Conservation (phyloP, 78 protist species). For the Dictyostelium intermedium region DNA sequence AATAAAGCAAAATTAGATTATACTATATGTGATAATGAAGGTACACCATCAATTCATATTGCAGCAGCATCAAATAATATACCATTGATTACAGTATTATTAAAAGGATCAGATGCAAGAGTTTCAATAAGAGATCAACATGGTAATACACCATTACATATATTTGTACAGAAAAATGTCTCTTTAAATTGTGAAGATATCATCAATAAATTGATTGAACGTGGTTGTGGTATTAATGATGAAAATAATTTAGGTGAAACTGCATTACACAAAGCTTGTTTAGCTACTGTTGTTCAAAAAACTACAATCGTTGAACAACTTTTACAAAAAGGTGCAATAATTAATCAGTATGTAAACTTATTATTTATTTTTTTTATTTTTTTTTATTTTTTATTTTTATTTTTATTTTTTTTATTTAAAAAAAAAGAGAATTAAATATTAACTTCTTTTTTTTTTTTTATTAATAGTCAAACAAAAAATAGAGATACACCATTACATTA, state of each 20-base stretch:
- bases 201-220: constrained; percentile 34
- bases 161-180: constrained; percentile 33
- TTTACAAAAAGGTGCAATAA: constrained; percentile 46
- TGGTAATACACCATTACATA: constrained; percentile 68
- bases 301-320: constrained; percentile 9
- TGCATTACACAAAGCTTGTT: constrained; percentile 67
- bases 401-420: too few species aligned
- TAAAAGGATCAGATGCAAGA: constrained; percentile 36
- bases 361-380: background rate
- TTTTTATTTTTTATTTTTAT: too few species aligned
- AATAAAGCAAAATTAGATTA: constrained; percentile 35
- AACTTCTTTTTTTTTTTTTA: background rate
- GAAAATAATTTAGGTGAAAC: constrained; percentile 50
- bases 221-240: constrained; percentile 35
- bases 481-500: constrained; percentile 81
- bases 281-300: constrained; percentile 8
- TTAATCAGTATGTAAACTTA: constrained; percentile 63
- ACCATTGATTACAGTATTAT: constrained; percentile 15
- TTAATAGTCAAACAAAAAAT: constrained; percentile 29
- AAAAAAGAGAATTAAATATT: background rate
- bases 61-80: constrained; percentile 50
- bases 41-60: constrained; percentile 49
- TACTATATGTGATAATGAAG: constrained; percentile 44
- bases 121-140: constrained; percentile 34
- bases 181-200: constrained; percentile 13